Base-by-base conservation (phyloP, 306 rosid species). In the Glycine latifolia region DNA sequence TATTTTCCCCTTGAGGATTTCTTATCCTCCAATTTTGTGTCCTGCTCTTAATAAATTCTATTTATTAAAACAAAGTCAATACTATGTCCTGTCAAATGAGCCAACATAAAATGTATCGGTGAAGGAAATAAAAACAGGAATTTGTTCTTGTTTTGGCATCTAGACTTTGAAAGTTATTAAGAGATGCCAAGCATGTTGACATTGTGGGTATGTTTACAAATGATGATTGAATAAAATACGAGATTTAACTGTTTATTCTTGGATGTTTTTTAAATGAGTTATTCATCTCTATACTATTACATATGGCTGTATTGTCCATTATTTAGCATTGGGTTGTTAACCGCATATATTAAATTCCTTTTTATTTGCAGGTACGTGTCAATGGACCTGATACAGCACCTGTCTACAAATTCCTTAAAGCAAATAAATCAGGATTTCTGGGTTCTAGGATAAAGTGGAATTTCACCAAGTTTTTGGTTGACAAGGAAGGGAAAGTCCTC, bases 371-470 rank as follows among this genome's bases (percentile, higher is more conserved):
- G 98, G 14, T 91, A 53, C 91, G 92, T 11, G 94, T 90, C 31
- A 94, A 92, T 74, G 98, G 98, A 77, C 67, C 90, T 37, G 72
- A 87, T 11, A 4, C 97, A 0, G 90, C 82, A 55, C 97, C 97
- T 60, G 75, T 94, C 15, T 94, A 84, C 88, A 92, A 74, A 87
- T 94, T 91, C 86, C 97, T 91, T 13, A 94, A 94, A 79, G 77
- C 89, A 67, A 77, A 73, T 35, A 91, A 87, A 83, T 2, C 61
- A 60, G 97, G 97, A 75, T 87, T 91, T 71, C 3, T 89, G 43
- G 94, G 97, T 52, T 48, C 88, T 41, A 84, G 94, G 73, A 87
- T 94, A 82, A 91, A 94, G 90, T 94, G 97, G 98, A 94, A 94
- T 83, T 94, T 92, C 89, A 92, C 97, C 78, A 94, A 94, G 93